A percentile compares a stretch with the other conserved stretches of the same genome.
Conservation (phyloP, 1,284 basidiomycete species). For the Malassezia sympodialis region DNA sequence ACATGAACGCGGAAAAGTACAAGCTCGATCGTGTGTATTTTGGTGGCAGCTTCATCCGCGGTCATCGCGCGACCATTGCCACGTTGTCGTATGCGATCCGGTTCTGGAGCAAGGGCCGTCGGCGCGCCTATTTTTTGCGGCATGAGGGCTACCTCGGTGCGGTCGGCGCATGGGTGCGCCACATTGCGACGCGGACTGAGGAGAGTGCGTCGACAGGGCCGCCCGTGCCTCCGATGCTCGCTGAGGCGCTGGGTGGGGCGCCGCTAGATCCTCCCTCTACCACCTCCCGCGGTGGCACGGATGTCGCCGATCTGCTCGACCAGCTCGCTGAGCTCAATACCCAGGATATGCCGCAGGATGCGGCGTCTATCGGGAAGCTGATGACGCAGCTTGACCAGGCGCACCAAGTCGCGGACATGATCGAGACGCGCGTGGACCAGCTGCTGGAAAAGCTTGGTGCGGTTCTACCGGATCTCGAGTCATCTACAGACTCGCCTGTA, state of each 20-base stretch:
- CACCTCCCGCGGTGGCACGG: not conserved
- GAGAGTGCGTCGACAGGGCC: not conserved
- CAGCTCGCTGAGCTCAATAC: slow-evolving; percentile 1
- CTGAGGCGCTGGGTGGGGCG: slow-evolving; percentile 20
- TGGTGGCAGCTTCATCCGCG: slow-evolving; percentile 96
- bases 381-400: slow-evolving; percentile 21
- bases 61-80: slow-evolving; percentile 91
- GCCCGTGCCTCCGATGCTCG: slow-evolving; percentile 15
- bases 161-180: slow-evolving; percentile 47
- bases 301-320: slow-evolving; percentile 1
- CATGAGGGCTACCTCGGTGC: slow-evolving; percentile 95
- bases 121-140: slow-evolving; percentile 86
- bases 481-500: slow-evolving; percentile 4
- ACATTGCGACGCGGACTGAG: slow-evolving; percentile 16
- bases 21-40: slow-evolving; percentile 95
- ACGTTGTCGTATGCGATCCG: slow-evolving; percentile 97
- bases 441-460: slow-evolving; percentile 21
- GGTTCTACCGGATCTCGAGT: slow-evolving; percentile 1
- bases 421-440: slow-evolving; percentile 23
- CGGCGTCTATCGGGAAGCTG: slow-evolving; percentile 18
- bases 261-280: not conserved
- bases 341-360: slow-evolving; percentile 12
- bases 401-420: slow-evolving; percentile 21
- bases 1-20: slow-evolving; percentile 99
- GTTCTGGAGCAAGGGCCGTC: slow-evolving; percentile 98